phyloP scores from a whole-genome alignment of 768 basidiomycete species.

The Termitomyces sp. region DNA sequence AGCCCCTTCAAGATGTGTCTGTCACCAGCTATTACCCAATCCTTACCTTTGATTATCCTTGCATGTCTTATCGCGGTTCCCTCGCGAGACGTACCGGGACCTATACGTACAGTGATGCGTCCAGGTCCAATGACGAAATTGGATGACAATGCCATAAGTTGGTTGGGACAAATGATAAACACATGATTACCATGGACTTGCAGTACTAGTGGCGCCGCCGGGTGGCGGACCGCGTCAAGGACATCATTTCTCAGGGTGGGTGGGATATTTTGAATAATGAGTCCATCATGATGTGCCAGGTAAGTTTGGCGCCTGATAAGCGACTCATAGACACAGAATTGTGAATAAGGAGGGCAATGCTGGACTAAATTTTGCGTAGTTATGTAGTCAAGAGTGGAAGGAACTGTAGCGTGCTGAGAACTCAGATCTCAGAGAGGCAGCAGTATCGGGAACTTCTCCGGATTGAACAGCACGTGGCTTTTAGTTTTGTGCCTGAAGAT shows the following conservation, averaged over 20 bases:
- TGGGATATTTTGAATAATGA: no score
- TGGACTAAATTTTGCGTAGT: neutral
- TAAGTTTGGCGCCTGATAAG: neutral
- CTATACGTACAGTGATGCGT: no score
- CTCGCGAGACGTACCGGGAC: no score
- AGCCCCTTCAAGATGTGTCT: no score
- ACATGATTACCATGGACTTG: neutral
- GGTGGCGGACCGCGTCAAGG: neutral
- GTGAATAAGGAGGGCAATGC: neutral
- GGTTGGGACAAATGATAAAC: neutral
- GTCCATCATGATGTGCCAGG: neutral
- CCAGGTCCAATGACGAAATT: neutral
- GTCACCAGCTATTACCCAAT: no score
- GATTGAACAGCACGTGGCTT: slow-evolving; percentile 7
- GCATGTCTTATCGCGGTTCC: no score
- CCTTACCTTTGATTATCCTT: no score
- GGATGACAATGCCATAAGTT: neutral
- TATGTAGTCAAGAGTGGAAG: neutral
- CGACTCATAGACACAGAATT: neutral
- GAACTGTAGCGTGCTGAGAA: no score
- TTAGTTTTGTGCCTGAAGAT: slow-evolving; percentile 11
- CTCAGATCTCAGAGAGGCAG: no score
- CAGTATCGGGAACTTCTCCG: no score
- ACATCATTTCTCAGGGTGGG: neutral
- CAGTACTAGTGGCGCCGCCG: neutral